phyloP scores from a whole-genome alignment of 2,329 filamentous ascomycete genomes.

The Xylaria sp. region DNA sequence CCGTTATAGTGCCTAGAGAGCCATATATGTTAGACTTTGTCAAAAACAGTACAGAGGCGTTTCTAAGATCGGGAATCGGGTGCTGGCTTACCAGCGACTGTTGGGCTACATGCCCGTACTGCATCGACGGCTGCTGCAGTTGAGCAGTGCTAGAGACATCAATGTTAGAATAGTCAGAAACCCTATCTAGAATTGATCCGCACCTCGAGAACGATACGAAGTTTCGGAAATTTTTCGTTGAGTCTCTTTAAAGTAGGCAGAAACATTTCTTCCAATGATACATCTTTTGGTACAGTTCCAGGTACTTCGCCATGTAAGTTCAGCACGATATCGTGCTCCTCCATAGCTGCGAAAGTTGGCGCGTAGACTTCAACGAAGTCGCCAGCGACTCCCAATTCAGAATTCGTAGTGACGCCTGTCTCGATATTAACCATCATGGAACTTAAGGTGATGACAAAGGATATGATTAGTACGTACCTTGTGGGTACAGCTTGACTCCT shows the following conservation, averaged over 20 bases:
- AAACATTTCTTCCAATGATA: conserved; percentile 68
- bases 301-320: conserved; percentile 94
- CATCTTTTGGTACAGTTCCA: conserved; percentile 58
- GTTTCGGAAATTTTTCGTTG: conserved; percentile 77
- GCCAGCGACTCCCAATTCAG: conserved; percentile 74
- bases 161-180: conserved; percentile 4
- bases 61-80: background rate
- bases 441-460: conserved; percentile 48
- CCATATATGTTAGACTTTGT: background rate
- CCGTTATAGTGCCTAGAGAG: conserved; percentile 77
- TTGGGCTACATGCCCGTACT: conserved; percentile 79
- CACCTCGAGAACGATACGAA: conserved; percentile 65
- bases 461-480: conserved; percentile 49
- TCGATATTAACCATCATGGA: conserved; percentile 21
- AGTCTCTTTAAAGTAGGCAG: conserved; percentile 81
- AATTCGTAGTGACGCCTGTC: conserved; percentile 72
- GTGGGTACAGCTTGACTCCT: conserved; percentile 78
- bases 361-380: conserved; percentile 72
- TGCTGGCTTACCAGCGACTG: conserved; percentile 67
- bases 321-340: conserved; percentile 81
- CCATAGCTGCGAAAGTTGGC: conserved; percentile 89
- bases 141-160: conserved; percentile 81
- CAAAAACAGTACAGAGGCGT: background rate
- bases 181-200: background rate
- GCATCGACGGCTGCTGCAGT: conserved; percentile 83